Base-by-base conservation (phyloP, 768 basidiomycete genomes). In the Tulasnella sp. region DNA sequence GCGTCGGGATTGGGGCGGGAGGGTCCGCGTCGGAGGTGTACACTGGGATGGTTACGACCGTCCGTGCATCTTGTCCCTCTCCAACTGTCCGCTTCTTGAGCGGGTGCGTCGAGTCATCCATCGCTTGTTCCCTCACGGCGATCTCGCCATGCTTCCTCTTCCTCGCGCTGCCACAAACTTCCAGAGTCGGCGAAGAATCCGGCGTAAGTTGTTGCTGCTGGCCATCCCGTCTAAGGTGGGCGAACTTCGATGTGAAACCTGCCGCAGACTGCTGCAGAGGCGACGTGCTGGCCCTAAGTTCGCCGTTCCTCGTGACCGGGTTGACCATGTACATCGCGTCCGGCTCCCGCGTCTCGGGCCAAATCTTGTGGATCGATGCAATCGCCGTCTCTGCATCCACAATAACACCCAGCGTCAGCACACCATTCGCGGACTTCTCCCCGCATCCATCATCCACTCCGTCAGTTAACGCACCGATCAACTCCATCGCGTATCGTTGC, bases 291-390 rank as follows among this genome's bases (percentile, higher is more conserved):
- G 56, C 23, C 3, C 54, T n/a, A 41, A 27, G 54, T 17, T 59
- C 48, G 56, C 49, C 56, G 26, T 59, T 29, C 24, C 49, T 51
- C 10, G 56, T 51, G 26, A 59, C 56, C 2, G 54, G 54, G 10
- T 24, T 42, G 3, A 42, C 34, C 5, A 23, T n/a, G 23, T 26
- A 26, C 4, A 41, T 27, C 5, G 17, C 15, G 23, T 50, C 47
- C n/a, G 56, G 45, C 23, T 58, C 56, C 42, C 44, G 44, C 3
- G 45, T 58, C 30, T 58, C 56, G 30, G 56, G 56, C 56, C 56
- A 58, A 23, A 58, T 58, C 30, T 50, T 47, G 48, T 58, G 43
- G 29, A 58, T 50, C 47, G 56, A 30, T 32, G 45, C 49, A 23
- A 58, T 58, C 45, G 56, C 47, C 17, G 32, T 47, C 11, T 58